Conservation (phyloP, 352 stramenopile genomes). For the Globisporangium lucens region DNA sequence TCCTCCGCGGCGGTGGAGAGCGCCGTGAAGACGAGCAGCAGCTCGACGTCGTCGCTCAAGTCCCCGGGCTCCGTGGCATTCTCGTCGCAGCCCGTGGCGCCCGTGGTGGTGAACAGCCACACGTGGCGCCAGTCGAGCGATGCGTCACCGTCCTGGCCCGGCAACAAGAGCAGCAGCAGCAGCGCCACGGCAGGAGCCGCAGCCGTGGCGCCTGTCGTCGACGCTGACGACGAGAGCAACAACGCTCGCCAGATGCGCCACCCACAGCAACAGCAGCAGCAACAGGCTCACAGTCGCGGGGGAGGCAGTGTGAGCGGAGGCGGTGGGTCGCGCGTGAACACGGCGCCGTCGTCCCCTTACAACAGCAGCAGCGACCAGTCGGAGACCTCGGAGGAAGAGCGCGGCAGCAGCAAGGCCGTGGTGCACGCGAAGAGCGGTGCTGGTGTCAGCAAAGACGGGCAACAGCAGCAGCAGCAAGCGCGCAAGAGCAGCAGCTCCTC, state of each 20-base stretch:
- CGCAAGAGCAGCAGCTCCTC: conserved; percentile 3
- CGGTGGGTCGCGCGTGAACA: background rate
- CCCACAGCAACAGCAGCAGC: conserved; percentile 9
- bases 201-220: background rate
- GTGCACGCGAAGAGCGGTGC: conserved; percentile 5
- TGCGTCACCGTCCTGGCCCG: conserved; percentile 2
- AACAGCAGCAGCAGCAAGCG: background rate
- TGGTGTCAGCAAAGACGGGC: background rate
- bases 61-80: conserved; percentile 28
- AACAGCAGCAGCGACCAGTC: conserved; percentile 17
- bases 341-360: conserved; percentile 7
- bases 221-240: background rate
- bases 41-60: conserved; percentile 10
- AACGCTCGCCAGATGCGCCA: background rate
- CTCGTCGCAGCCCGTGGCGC: conserved; percentile 34
- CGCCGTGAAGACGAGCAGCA: background rate
- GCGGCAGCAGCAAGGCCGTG: background rate
- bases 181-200: background rate
- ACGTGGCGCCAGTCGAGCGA: conserved; percentile 20
- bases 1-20: background rate
- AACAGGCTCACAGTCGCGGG: background rate
- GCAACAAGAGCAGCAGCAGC: too few species aligned
- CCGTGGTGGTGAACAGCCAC: conserved; percentile 30
- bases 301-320: background rate
- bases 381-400: conserved; percentile 20